Percentiles rank a stretch among this genome's conserved stretches.
Conservation (phyloP, 257 asterid genomes). For the Solanum paucissectum region DNA sequence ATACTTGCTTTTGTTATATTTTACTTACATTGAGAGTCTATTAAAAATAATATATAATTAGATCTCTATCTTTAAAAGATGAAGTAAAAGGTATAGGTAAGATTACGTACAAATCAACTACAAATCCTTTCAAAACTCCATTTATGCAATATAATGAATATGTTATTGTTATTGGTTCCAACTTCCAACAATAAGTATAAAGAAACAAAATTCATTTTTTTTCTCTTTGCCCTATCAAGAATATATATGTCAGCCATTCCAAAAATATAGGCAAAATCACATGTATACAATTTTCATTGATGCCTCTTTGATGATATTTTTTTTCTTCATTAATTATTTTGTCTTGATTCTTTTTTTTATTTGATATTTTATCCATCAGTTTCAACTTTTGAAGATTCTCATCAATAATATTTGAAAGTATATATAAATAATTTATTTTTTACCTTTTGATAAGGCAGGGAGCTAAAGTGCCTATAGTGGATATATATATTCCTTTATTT, state of each 20-base stretch:
- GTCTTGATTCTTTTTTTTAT: background rate
- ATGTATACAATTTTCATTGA: no score
- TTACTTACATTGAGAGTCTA: fast-evolving
- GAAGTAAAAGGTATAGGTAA: background rate
- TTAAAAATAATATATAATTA: background rate
- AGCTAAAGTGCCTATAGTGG: background rate
- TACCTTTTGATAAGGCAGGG: background rate
- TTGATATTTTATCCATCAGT: background rate
- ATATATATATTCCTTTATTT: background rate
- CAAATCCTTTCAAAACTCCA: no score
- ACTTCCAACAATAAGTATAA: no score
- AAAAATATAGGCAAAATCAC: no score
- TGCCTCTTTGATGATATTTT: background rate
- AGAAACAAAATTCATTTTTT: no score
- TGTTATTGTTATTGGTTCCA: background rate
- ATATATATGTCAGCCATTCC: no score
- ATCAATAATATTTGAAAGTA: background rate
- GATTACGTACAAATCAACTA: fast-evolving
- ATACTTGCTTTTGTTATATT: background rate
- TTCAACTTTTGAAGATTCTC: background rate
- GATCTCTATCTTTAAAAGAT: background rate
- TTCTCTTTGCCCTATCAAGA: no score
- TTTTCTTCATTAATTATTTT: background rate
- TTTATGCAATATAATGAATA: background rate
- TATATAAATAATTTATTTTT: background rate